A percentile compares a stretch with the other conserved stretches of the same genome.
Conservation (phyloP, 2,329 filamentous ascomycete genomes). For the Lomentospora prolificans region DNA sequence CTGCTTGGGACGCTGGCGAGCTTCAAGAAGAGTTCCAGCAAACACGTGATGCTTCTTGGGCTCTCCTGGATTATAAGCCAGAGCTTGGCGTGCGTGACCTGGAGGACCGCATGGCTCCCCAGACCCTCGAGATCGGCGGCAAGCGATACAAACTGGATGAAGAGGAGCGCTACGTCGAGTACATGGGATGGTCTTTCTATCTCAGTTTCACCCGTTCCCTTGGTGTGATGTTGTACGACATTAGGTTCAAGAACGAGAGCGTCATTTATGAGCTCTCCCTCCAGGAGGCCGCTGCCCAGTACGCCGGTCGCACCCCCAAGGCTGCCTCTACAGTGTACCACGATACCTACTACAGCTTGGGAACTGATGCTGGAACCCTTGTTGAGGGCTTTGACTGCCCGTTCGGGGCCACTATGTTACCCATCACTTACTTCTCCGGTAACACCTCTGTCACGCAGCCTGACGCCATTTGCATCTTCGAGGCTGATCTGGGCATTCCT, state of each 20-base stretch:
- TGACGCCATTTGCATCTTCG: constrained; percentile 28
- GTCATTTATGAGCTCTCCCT: constrained; percentile 42
- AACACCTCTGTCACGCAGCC: constrained; percentile 20
- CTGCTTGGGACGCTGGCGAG: constrained; percentile 27
- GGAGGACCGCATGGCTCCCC: constrained; percentile 24
- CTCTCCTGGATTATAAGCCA: constrained; percentile 22
- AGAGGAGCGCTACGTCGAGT: constrained; percentile 36
- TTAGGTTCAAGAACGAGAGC: constrained; percentile 38
- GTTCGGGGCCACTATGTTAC: constrained; percentile 25
- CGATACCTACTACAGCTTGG: constrained; percentile 28
- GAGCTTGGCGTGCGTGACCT: constrained; percentile 22
- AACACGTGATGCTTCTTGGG: constrained; percentile 23
- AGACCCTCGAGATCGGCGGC: constrained; percentile 26
- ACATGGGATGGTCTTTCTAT: constrained; percentile 44
- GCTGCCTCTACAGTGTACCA: constrained; percentile 31
- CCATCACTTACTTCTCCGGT: constrained; percentile 21
- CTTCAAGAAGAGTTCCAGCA: constrained; percentile 23
- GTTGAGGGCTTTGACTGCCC: constrained; percentile 33
- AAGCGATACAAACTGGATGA: constrained; percentile 33
- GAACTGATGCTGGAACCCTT: constrained; percentile 24
- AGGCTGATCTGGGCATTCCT: constrained; percentile 25
- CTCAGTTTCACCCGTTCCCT: constrained; percentile 31
- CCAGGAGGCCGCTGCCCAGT: constrained; percentile 43
- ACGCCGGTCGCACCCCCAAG: constrained; percentile 37
- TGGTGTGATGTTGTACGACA: constrained; percentile 37